Evolutionary conservation across 257 asterid species (phyloP), one percentile per base, ranked within the genome.

Genomic region (Mitragyna speciosa): DNA sequence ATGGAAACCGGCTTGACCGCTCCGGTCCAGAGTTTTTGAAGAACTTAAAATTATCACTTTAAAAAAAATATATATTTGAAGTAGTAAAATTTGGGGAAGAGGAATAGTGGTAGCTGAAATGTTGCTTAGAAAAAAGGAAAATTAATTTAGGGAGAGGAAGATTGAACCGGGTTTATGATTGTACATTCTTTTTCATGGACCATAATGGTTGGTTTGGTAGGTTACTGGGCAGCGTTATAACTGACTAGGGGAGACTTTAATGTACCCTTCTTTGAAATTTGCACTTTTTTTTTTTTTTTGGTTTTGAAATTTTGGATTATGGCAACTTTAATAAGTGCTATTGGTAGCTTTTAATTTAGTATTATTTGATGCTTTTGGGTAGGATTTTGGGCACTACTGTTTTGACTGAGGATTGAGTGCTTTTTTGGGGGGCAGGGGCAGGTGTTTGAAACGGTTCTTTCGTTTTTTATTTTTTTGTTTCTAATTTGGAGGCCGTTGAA

Each of bases 11-110:
- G 82, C 69, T 56, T 81, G 56, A 85, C 84, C 3, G 83, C 79
- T 69, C 87, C 92, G 87, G 92, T 89, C 72, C 96, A 78, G 84
- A 89, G 89, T 87, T 89, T 89, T 86, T 90, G 91, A 90, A 75
- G 81, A 75, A 80, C 2, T 36, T 66, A 39, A 77, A 78, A 10
- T 49, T 48, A 45, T 22, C 11, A 24, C n/a, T n/a, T n/a, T 51
- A 74, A 30, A 11, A 36, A 36, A 36, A 36, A 36, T 2, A 36
- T 1, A 52, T 26, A 14, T 28, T 47, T 3, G 2, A 0, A 43
- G 48, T 43, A 5, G 48, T 2, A 43, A 0, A n/a, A 1, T 17
- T 36, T 39, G 78, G 79, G 6, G 47, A 43, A 76, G 10, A 52
- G 22, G 5, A 63, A 28, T 67, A 72, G 61, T 59, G 63, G 72